Percentiles rank a stretch among this genome's conserved stretches.
These are phyloP conservation scores for Sporopachydermia lactativora DNA, from an alignment of 805 yeast genomes.

Conservation along the genomic window DNA sequence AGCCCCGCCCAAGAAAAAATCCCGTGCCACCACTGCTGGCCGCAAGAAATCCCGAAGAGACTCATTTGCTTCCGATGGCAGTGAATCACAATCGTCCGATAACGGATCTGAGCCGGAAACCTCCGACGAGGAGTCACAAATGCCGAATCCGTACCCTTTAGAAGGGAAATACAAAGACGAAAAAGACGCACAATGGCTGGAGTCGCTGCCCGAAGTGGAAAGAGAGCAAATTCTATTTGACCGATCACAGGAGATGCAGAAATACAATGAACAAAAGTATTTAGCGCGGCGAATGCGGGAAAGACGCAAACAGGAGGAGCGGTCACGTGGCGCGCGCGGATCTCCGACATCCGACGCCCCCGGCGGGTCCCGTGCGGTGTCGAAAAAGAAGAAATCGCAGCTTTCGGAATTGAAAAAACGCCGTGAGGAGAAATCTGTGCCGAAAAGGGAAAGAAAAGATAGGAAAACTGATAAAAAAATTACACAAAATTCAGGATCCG, in stretches of 20 bases:
- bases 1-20: slow-evolving; percentile 17
- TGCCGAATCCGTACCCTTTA: slow-evolving; percentile 72
- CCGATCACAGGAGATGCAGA: slow-evolving; percentile 84
- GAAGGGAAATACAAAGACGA: slow-evolving; percentile 86
- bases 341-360: slow-evolving; percentile 21
- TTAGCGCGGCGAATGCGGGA: slow-evolving; percentile 71
- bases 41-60: neutral
- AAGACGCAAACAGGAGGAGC: slow-evolving; percentile 23
- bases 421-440: slow-evolving; percentile 41
- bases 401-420: slow-evolving; percentile 64
- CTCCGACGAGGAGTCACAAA: slow-evolving; percentile 18
- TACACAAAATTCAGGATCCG: slow-evolving; percentile 36
- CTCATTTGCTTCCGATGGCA: slow-evolving; percentile 10
- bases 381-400: slow-evolving; percentile 32
- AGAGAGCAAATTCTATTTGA: slow-evolving; percentile 87
- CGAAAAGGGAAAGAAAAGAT: slow-evolving; percentile 26
- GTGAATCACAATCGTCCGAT: slow-evolving; percentile 12
- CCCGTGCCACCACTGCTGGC: slow-evolving; percentile 8
- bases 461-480: slow-evolving; percentile 27
- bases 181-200: slow-evolving; percentile 51
- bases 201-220: slow-evolving; percentile 73
- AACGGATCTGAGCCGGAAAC: slow-evolving; percentile 21
- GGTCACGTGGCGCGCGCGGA: slow-evolving; percentile 13
- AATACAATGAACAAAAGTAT: slow-evolving; percentile 69
- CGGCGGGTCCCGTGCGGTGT: slow-evolving; percentile 26